Percentiles rank a stretch among this genome's conserved stretches.
phyloP scores from a whole-genome alignment of 768 basidiomycete species.

The Mycena rebaudengoi region DNA sequence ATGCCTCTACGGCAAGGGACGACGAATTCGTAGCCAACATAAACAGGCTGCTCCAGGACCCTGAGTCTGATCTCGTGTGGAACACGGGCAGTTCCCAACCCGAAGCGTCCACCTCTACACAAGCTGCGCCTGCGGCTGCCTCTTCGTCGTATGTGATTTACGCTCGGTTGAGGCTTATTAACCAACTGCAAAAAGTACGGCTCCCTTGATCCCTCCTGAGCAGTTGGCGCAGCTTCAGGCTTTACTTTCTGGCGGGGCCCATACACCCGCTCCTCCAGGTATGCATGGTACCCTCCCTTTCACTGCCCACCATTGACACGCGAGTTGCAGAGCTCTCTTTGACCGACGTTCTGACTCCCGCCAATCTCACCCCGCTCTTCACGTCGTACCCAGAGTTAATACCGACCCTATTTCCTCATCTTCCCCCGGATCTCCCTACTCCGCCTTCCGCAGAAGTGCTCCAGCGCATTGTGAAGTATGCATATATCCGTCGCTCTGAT shows the following conservation, averaged over 20 bases:
- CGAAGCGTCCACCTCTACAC: conserved; percentile 56
- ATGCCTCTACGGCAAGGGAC: conserved; percentile 72
- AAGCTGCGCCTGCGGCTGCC: conserved; percentile 38
- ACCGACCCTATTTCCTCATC: conserved; percentile 77
- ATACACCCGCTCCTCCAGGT: conserved; percentile 43
- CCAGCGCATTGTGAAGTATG: conserved; percentile 72
- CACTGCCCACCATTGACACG: neutral
- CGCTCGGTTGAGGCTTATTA: neutral
- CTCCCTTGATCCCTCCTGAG: conserved; percentile 54
- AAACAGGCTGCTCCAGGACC: conserved; percentile 74
- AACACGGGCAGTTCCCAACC: conserved; percentile 44
- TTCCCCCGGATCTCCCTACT: conserved; percentile 79
- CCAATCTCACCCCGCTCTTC: conserved; percentile 79
- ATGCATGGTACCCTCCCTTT: conserved; percentile 6
- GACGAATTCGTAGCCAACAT: conserved; percentile 78
- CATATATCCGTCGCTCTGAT: neutral
- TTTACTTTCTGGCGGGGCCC: conserved; percentile 50
- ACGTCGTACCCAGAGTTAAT: conserved; percentile 73
- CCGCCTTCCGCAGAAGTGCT: conserved; percentile 76
- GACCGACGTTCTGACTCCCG: conserved; percentile 77
- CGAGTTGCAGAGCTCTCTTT: conserved; percentile 64
- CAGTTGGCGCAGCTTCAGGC: conserved; percentile 70
- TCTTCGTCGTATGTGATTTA: conserved; percentile 40
- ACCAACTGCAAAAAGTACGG: conserved; percentile 16
- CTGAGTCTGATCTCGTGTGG: conserved; percentile 71